phyloP scores from a whole-genome alignment of 2,329 filamentous ascomycete species.

The Fusarium duplospermum region DNA sequence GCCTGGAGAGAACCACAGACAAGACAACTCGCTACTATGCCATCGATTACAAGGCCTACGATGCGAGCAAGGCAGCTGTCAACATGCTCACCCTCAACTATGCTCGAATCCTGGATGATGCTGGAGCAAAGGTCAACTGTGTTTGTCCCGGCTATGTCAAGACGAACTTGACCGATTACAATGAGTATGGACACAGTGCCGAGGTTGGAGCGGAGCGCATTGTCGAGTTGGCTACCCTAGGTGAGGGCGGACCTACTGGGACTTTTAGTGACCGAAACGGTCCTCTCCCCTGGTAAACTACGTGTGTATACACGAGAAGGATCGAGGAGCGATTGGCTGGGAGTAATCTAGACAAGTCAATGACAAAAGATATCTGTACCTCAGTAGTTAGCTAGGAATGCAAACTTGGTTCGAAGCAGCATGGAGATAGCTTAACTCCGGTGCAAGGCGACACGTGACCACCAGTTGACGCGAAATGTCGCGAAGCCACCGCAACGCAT shows the following conservation, averaged over 20 bases:
- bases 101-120: conserved; percentile 44
- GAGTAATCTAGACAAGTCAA: background rate
- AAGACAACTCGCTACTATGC: conserved; percentile 41
- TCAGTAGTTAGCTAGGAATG: background rate
- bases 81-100: conserved; percentile 55
- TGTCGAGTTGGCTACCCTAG: conserved; percentile 47
- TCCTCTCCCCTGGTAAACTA: conserved; percentile 28
- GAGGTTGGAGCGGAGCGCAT: conserved; percentile 47
- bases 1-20: conserved; percentile 45
- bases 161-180: conserved; percentile 43
- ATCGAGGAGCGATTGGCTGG: background rate
- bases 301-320: background rate
- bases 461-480: background rate
- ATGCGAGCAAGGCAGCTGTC: conserved; percentile 56
- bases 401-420: background rate
- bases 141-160: conserved; percentile 53
- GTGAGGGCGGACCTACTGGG: conserved; percentile 44
- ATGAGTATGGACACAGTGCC: conserved; percentile 20
- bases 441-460: background rate
- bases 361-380: background rate
- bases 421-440: conserved; percentile 1
- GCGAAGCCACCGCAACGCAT: background rate
- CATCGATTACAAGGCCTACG: conserved; percentile 50
- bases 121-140: conserved; percentile 49
- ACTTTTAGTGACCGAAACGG: conserved; percentile 45